These are phyloP conservation scores for Trichosporon ovoides DNA, from an alignment of 1,284 basidiomycete species.

Conservation along the genomic window DNA sequence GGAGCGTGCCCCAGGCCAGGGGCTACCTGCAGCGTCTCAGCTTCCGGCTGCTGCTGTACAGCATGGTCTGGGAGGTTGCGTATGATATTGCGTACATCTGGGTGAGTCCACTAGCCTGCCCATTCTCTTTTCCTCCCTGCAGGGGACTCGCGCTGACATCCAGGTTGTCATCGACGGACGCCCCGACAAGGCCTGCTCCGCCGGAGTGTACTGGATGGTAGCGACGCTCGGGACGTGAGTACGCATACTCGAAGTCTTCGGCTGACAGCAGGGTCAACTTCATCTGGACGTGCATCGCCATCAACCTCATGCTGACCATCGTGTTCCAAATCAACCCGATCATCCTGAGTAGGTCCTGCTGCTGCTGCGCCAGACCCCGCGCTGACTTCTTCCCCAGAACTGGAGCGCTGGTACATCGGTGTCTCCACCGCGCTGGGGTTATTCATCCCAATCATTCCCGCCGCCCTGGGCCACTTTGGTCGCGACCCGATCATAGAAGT, in stretches of 20 bases:
- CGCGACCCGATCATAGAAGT: constrained; percentile 19
- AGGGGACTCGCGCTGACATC: too few species aligned
- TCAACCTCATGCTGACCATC: constrained; percentile 37
- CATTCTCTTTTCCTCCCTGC: too few species aligned
- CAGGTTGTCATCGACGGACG: constrained; percentile 5
- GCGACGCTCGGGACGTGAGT: constrained; percentile 31
- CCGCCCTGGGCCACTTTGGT: constrained; percentile 23
- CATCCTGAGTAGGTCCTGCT: constrained; percentile 15
- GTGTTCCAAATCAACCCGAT: constrained; percentile 34
- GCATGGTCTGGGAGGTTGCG: constrained; percentile 32
- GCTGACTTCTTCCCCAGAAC: constrained; percentile 3
- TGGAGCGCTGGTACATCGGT: constrained; percentile 21
- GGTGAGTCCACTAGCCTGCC: constrained; percentile 17
- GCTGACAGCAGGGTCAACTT: constrained; percentile 31
- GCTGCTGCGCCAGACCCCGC: not conserved
- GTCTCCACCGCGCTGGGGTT: constrained; percentile 22
- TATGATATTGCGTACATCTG: constrained; percentile 31
- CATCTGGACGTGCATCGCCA: constrained; percentile 35
- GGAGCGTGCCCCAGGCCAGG: constrained; percentile 17
- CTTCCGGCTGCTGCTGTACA: constrained; percentile 33
- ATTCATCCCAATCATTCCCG: constrained; percentile 23
- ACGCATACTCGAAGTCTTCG: not conserved
- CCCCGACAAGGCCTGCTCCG: constrained; percentile 18
- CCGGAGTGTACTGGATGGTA: constrained; percentile 33
- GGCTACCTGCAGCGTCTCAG: constrained; percentile 33